Base-by-base conservation (phyloP, 192 early-diverging fungal genomes). In the Ambispora gerdemannii region DNA sequence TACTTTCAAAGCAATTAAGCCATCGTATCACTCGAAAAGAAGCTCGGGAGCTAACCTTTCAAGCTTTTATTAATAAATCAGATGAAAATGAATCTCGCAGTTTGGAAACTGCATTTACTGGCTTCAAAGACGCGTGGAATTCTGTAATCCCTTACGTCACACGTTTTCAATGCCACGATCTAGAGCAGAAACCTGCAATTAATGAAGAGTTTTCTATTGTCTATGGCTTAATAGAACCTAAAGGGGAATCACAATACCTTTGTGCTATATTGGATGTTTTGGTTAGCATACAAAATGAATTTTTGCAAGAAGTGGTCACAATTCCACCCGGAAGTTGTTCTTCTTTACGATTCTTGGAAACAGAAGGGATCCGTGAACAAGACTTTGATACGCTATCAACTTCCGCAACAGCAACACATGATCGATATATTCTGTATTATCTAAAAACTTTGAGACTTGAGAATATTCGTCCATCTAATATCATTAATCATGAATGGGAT, bases 241-340 rank as follows among this genome's bases (percentile, higher is more conserved):
- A 52, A 50, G 72, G 68, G 38, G 32, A 53, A 3, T 47, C 50
- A 33, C 27, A 58, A 24, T 67, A 59, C 43, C 17, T 73, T 15
- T 60, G 50, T 47, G 72, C 56, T 0, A 67, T 67, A 13, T 13
- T 73, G 27, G 27, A 68, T 11, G 47, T 24, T 31, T 47, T 73
- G 20, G 50, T 67, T 32, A 43, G 15, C 22, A 19, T 67, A 24
- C 72, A 73, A 73, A 73, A 73, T 32, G 55, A 69, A n/a, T 73
- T 73, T 28, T 38, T 73, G 6, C 19, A n/a, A 49, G 55, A 68
- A 25, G 27, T 73, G 3, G 32, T 65, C 11, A n/a, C 15, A 6
- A 73, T 73, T 17, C 17, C 28, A 38, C 25, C 43, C 25, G 66
- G 36, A 15, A n/a, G n/a, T n/a, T 68, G 65, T 50, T 11, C 10